phyloP scores from a whole-genome alignment of 768 basidiomycete genomes.

The Auricularia heimuer region DNA sequence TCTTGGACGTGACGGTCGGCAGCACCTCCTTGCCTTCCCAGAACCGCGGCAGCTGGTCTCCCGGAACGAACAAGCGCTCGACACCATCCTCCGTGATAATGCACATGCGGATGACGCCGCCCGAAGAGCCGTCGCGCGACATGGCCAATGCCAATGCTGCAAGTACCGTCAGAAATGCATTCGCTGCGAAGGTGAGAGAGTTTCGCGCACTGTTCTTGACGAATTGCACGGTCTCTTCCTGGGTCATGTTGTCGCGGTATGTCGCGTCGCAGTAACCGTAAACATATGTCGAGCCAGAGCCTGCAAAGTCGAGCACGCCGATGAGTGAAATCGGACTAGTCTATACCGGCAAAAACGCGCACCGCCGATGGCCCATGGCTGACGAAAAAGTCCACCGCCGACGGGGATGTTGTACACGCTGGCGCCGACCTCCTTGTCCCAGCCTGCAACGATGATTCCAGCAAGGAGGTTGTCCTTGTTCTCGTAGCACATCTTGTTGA shows the following conservation, averaged over 20 bases:
- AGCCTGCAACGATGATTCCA: constrained; percentile 96
- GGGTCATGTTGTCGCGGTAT: constrained; percentile 83
- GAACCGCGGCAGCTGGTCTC: constrained; percentile 79
- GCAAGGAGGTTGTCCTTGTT: constrained; percentile 87
- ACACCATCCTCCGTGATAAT: constrained; percentile 91
- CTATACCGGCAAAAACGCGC: constrained; percentile 15
- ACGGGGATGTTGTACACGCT: constrained; percentile 96
- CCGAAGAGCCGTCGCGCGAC: constrained; percentile 96
- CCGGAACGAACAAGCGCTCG: constrained; percentile 87
- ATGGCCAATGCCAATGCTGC: constrained; percentile 89
- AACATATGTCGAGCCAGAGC: constrained; percentile 94
- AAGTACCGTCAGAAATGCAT: constrained; percentile 5
- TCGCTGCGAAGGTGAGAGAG: background rate
- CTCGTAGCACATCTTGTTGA: constrained; percentile 83
- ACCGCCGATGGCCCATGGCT: constrained; percentile 99
- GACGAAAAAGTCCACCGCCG: constrained; percentile 92
- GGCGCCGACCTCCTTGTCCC: constrained; percentile 86
- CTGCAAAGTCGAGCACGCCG: constrained; percentile 25
- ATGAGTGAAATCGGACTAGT: background rate
- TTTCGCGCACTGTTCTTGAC: constrained; percentile 81
- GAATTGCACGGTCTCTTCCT: constrained; percentile 85
- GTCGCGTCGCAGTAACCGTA: constrained; percentile 99
- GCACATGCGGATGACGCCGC: constrained; percentile 94
- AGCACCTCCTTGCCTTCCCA: constrained; percentile 80
- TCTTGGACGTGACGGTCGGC: constrained; percentile 15